Base-by-base conservation (phyloP, 805 yeast genomes). In the Monosporozyma aquatica region DNA sequence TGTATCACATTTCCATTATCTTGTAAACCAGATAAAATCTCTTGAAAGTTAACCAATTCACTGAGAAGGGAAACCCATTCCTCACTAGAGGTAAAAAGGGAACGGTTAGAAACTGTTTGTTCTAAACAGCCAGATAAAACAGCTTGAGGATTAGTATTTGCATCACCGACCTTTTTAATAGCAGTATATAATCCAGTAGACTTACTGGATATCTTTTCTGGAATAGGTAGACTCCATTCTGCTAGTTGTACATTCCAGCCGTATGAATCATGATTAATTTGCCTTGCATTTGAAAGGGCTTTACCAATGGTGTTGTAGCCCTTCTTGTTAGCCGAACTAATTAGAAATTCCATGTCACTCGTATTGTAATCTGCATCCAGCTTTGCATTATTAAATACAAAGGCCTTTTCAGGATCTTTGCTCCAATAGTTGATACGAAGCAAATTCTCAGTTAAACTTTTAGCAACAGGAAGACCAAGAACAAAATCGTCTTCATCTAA, bases 231-330 rank as follows among this genome's bases (percentile, higher is more conserved):
- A 42, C 81, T 82, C 97, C 97, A 89, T 39, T 75, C 74, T 34
- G 72, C 74, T 32, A 89, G 60, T 53, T 82, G 82, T 87, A 95
- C 81, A 1, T 79, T 74, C 76, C 87, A 79, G 44, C 74, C 77
- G 55, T 71, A 82, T 1, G 61, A 44, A 20, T 58, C 57, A 9
- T 51, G 50, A 6, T 43, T 39, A 1, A 14, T 4, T 32, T 32
- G 8, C 4, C 14, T 11, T 9, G 11, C 14, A 5, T 18, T 32
- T 10, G 35, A 58, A n/a, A 75, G 48, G 5, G 45, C 30, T 26
- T 66, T 68, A 0, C 89, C 71, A 1, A 80, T 50, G 0, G 87
- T 85, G 45, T 66, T 62, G 43, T 80, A 59, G 0, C 92, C 89
- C 48, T 69, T 69, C 0, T 59, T 41, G 11, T 71, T 56, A 47